These are phyloP conservation scores for Fusarium zealandicum DNA, from an alignment of 2,329 filamentous ascomycete genomes.

Conservation along the genomic window DNA sequence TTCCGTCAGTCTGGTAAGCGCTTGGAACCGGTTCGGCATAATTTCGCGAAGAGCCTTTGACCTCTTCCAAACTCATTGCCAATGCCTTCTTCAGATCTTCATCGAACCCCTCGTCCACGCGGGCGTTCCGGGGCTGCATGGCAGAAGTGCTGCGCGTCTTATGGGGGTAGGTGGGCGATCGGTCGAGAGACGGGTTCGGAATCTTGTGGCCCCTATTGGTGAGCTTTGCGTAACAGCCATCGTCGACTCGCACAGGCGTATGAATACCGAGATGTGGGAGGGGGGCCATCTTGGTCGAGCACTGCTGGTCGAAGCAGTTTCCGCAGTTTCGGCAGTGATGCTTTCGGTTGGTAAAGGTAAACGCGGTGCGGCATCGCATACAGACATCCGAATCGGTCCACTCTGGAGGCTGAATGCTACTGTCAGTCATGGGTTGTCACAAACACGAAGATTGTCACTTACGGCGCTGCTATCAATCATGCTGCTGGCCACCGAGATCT, in stretches of 20 bases:
- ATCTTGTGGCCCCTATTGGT: constrained; percentile 69
- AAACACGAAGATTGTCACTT: constrained; percentile 50
- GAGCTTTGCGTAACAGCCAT: constrained; percentile 91
- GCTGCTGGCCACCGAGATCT: constrained; percentile 85
- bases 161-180: constrained; percentile 58
- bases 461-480: constrained; percentile 98
- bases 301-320: constrained; percentile 95
- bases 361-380: constrained; percentile 94
- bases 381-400: constrained; percentile 98
- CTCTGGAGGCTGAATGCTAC: constrained; percentile 76
- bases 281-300: constrained; percentile 86
- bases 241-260: constrained; percentile 90
- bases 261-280: constrained; percentile 92
- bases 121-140: constrained; percentile 90
- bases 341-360: constrained; percentile 98
- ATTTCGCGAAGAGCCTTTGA: constrained; percentile 75
- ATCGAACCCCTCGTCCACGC: constrained; percentile 90
- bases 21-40: constrained; percentile 69
- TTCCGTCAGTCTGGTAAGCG: constrained; percentile 48
- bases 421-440: constrained; percentile 6
- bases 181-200: constrained; percentile 54
- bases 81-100: constrained; percentile 92
- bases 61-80: constrained; percentile 96
- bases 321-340: constrained; percentile 98
- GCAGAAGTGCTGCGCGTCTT: constrained; percentile 70